Evolutionary conservation across 768 basidiomycete species (phyloP), one percentile per base, ranked within the genome.

Genomic region (Asterophora parasitica): DNA sequence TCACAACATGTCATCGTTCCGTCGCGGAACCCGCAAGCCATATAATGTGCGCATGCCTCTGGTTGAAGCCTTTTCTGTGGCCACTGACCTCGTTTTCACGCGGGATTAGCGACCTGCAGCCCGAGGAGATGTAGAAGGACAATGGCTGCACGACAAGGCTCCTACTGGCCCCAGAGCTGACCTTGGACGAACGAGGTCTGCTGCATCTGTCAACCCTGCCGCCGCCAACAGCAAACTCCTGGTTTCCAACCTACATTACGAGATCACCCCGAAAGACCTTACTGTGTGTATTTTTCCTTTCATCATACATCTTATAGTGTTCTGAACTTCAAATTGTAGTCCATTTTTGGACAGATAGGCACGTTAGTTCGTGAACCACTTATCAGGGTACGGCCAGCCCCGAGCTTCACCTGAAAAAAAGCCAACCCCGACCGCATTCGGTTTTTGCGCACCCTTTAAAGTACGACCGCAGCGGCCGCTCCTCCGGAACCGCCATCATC

Each of bases 391-490:
- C 85, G 92, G 77, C 76, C 68, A 72, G 75, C 78, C 78, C 74
- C 70, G 65, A 75, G 68, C 75, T 78, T 76, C 78, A 77, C 81
- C 65, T 82, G 71, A 76, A 63, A 77, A 35, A 74, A 76, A 69
- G 73, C 69, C 72, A 72, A 76, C 70, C 57, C 68, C 71, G 69
- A 73, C 71, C 60, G 59, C 64, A 57, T 60, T 58, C 59, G 60
- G 58, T 59, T 61, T 65, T 70, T 58, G 58, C 57, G 59, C 49
- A 49, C 55, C 44, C 41, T 66, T 70, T 72, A 62, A 79, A 96
- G 93, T 96, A 93, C 74, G 93, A 96, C 72, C 85, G 88, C 64
- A 94, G 92, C 58, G 93, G 93, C 56, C 88, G 93, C 64, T 95
- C 93, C 38, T 82, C 79, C 15, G 93, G 93, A 50, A 76, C 81